phyloP scores from a whole-genome alignment of 2,329 filamentous ascomycete species.

The Exophiala aquamarina region DNA sequence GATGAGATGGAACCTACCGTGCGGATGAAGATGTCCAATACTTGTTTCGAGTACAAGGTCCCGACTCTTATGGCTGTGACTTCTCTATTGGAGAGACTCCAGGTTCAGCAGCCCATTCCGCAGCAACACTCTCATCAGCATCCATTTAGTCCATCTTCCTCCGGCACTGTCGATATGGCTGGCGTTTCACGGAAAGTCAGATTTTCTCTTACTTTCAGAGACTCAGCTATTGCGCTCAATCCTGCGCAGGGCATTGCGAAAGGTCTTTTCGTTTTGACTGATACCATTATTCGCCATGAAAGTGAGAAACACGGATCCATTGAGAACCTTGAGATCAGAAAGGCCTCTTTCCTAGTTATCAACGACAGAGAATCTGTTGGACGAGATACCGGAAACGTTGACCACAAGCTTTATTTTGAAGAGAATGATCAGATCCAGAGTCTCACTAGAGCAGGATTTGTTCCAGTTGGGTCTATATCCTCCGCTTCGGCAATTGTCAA shows the following conservation, averaged over 20 bases:
- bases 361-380: slow-evolving; percentile 64
- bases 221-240: slow-evolving; percentile 82
- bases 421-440: slow-evolving; percentile 48
- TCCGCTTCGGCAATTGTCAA: slow-evolving; percentile 70
- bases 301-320: slow-evolving; percentile 65
- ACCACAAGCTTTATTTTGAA: slow-evolving; percentile 32
- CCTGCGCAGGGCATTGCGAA: slow-evolving; percentile 75
- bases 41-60: slow-evolving; percentile 86
- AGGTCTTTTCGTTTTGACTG: slow-evolving; percentile 73
- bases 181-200: slow-evolving; percentile 51
- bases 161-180: slow-evolving; percentile 16
- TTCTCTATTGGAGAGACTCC: slow-evolving; percentile 65
- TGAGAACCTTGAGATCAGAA: slow-evolving; percentile 68
- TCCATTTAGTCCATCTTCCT: slow-evolving; percentile 22
- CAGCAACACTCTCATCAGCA: slow-evolving; percentile 57
- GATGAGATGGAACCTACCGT: slow-evolving; percentile 92
- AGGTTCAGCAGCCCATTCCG: slow-evolving; percentile 62
- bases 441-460: slow-evolving; percentile 68
- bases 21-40: slow-evolving; percentile 81
- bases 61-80: slow-evolving; percentile 78
- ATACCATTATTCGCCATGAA: slow-evolving; percentile 68
- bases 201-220: slow-evolving; percentile 64
- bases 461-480: slow-evolving; percentile 83
- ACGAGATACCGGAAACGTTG: slow-evolving; percentile 30
- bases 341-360: slow-evolving; percentile 78